Conservation (phyloP, 352 stramenopile genomes). For the Plasmopara viticola region DNA sequence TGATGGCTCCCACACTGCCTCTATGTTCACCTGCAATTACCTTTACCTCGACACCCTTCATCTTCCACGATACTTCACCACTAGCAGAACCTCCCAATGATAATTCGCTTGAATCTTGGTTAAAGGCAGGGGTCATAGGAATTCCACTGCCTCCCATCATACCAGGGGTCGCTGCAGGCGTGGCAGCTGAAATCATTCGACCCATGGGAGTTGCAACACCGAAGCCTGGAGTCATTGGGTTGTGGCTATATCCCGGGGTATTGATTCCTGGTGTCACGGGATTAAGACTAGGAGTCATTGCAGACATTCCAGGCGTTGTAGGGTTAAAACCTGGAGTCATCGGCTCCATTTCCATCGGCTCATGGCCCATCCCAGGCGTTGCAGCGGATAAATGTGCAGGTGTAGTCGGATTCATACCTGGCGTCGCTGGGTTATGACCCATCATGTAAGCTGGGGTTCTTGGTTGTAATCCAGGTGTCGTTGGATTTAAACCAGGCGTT, state of each 20-base stretch:
- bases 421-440: slow-evolving; percentile 74
- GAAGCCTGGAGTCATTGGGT: slow-evolving; percentile 82
- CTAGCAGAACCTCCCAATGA: slow-evolving; percentile 25
- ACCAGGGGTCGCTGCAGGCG: slow-evolving; percentile 62
- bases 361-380: slow-evolving; percentile 62
- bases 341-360: slow-evolving; percentile 73
- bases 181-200: slow-evolving; percentile 59
- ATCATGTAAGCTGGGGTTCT: slow-evolving; percentile 44
- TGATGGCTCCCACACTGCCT: slow-evolving; percentile 70
- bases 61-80: slow-evolving; percentile 83
- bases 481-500: slow-evolving; percentile 68
- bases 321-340: slow-evolving; percentile 86
- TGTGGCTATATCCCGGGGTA: slow-evolving; percentile 79
- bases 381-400: slow-evolving; percentile 63
- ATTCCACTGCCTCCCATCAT: slow-evolving; percentile 59
- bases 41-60: slow-evolving; percentile 82
- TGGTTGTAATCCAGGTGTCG: slow-evolving; percentile 39
- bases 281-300: slow-evolving; percentile 78
- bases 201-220: slow-evolving; percentile 75
- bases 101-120: slow-evolving; percentile 40
- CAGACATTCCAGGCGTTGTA: slow-evolving; percentile 70
- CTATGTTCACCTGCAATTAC: slow-evolving; percentile 60
- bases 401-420: slow-evolving; percentile 67
- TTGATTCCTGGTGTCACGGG: slow-evolving; percentile 76
- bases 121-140: slow-evolving; percentile 75